phyloP scores from a whole-genome alignment of 257 asterid genomes.

The Solanum dulcamara region DNA sequence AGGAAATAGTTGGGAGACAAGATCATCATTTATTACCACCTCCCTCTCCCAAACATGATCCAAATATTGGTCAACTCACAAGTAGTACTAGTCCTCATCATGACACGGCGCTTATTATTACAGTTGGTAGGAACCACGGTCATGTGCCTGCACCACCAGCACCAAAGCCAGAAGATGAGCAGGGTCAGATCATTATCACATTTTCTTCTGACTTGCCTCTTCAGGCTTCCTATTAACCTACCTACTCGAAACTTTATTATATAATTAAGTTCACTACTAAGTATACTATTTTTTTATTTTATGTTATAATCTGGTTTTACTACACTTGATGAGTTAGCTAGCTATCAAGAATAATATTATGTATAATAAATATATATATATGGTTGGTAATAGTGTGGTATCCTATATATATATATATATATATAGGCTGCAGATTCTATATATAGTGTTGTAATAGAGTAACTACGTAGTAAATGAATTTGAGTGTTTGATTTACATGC shows the following conservation, averaged over 20 bases:
- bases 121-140: neutral
- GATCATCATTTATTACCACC: neutral
- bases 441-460: neutral
- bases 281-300: neutral
- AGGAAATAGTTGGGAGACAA: neutral
- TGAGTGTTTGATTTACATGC: too few relatives aligned
- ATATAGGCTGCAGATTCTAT: too few relatives aligned
- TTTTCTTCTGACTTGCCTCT: neutral
- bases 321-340: neutral
- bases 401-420: too few relatives aligned
- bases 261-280: too few relatives aligned
- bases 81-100: neutral
- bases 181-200: neutral
- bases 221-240: neutral
- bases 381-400: neutral
- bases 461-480: neutral
- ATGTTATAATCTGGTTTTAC: too few relatives aligned
- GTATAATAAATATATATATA: too few relatives aligned
- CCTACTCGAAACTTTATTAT: neutral
- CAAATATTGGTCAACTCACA: neutral
- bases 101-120: neutral
- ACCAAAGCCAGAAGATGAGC: neutral
- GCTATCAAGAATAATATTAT: neutral
- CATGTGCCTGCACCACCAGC: neutral
- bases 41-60: neutral